Evolutionary conservation across 2,329 filamentous ascomycete species (phyloP).

Genomic region (Coniochaeta hoffmannii): DNA sequence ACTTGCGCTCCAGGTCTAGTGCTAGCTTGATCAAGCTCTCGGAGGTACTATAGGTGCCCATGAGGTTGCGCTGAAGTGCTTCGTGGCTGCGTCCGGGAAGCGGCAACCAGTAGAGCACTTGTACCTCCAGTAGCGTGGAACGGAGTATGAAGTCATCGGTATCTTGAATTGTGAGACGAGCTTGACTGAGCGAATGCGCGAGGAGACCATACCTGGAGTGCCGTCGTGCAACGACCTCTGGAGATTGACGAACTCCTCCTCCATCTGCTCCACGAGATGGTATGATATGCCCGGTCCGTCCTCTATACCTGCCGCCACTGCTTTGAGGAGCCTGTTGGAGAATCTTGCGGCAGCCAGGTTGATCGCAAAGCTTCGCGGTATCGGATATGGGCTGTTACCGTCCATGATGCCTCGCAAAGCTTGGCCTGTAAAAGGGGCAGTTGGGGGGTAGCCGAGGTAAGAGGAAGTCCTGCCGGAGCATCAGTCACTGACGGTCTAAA

Average conservation of each 20-base stretch:
- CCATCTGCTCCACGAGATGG: conserved; percentile 37
- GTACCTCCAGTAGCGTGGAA: conserved; percentile 43
- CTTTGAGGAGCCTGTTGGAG: conserved; percentile 38
- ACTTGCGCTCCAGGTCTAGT: conserved; percentile 32
- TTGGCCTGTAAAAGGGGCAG: conserved; percentile 38
- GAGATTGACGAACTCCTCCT: conserved; percentile 44
- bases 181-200: background rate
- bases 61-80: conserved; percentile 33
- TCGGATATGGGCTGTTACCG: conserved; percentile 27
- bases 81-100: conserved; percentile 28
- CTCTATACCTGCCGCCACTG: conserved; percentile 38
- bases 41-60: conserved; percentile 41
- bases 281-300: conserved; percentile 38
- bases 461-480: conserved; percentile 21
- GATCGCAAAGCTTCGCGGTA: conserved; percentile 37
- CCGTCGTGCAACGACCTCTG: conserved; percentile 36
- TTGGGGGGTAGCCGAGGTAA: conserved; percentile 37
- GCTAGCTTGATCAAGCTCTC: conserved; percentile 35
- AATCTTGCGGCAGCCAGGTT: conserved; percentile 44
- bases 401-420: conserved; percentile 38
- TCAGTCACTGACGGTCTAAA: background rate
- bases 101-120: conserved; percentile 44
- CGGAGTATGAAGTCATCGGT: conserved; percentile 41
- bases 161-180: conserved; percentile 24
- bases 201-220: conserved; percentile 32